phyloP scores from a whole-genome alignment of 768 basidiomycete genomes.

The Suillus lakei region DNA sequence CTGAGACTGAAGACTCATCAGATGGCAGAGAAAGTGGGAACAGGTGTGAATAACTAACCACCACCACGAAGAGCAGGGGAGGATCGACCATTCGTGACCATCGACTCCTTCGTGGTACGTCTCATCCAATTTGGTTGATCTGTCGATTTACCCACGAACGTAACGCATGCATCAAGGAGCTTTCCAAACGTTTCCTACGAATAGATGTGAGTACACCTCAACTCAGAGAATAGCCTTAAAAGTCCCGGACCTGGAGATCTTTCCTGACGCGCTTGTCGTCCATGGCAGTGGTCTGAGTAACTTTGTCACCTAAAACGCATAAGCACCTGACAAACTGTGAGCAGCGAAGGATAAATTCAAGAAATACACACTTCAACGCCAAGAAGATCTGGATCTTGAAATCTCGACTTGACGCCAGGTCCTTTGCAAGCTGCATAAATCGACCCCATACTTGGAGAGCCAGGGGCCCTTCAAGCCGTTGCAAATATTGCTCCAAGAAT shows the following conservation, averaged over 20 bases:
- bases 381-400: conserved; percentile 76
- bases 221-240: not conserved
- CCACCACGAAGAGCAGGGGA: conserved; percentile 63
- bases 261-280: conserved; percentile 88
- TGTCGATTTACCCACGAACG: conserved; percentile 71
- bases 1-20: conserved; percentile 28
- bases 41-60: conserved; percentile 40
- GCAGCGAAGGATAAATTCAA: conserved; percentile 8
- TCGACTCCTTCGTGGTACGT: conserved; percentile 64
- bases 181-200: conserved; percentile 81
- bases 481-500: conserved; percentile 88
- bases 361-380: conserved; percentile 63
- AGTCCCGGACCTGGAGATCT: conserved; percentile 75
- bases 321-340: conserved; percentile 59
- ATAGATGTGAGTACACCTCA: conserved; percentile 1
- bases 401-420: conserved; percentile 68
- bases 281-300: conserved; percentile 87
- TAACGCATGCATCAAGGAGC: conserved; percentile 79
- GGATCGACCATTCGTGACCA: conserved; percentile 67
- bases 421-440: conserved; percentile 77
- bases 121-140: conserved; percentile 85
- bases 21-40: not conserved
- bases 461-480: conserved; percentile 84
- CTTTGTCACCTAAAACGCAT: conserved; percentile 78
- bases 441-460: conserved; percentile 92